Conservation (phyloP, 495 filamentous ascomycete species). For the Mytilinidion resinicola region DNA sequence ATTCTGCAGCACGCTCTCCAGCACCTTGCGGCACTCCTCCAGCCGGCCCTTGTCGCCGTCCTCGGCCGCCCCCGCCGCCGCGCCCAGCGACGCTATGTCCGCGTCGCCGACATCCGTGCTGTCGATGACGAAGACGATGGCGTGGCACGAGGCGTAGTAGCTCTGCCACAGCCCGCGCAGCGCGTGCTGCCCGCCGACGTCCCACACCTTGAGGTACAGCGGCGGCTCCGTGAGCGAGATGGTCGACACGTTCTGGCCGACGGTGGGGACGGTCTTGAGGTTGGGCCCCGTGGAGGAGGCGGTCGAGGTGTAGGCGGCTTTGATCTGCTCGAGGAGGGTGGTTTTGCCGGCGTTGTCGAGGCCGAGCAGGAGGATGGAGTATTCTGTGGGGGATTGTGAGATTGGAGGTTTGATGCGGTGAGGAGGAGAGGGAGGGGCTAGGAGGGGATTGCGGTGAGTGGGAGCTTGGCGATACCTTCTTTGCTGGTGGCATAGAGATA, state of each 20-base stretch:
- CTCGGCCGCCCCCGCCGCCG: not conserved
- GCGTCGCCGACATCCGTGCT: conserved; percentile 83
- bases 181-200: conserved; percentile 86
- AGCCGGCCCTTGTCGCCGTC: conserved; percentile 59
- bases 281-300: conserved; percentile 44
- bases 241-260: conserved; percentile 93
- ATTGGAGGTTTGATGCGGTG: not conserved
- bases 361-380: conserved; percentile 92
- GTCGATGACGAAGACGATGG: conserved; percentile 96
- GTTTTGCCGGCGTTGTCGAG: conserved; percentile 99
- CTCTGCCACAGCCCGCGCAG: conserved; percentile 91
- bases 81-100: conserved; percentile 41
- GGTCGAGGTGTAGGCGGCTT: conserved; percentile 57
- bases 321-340: conserved; percentile 93
- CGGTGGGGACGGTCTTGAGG: conserved; percentile 81
- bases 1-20: conserved; percentile 80
- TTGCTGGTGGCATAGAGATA: conserved; percentile 93
- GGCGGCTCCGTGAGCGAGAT: conserved; percentile 80
- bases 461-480: conserved; percentile 55
- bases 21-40: conserved; percentile 79
- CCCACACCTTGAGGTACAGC: conserved; percentile 98
- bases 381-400: conserved; percentile 53
- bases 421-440: not conserved
- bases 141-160: conserved; percentile 89
- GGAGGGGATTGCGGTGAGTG: not conserved